Evolutionary conservation across 2,329 filamentous ascomycete species (phyloP), one percentile per base, ranked within the genome.

Genomic region (Claviceps humidiphila): DNA sequence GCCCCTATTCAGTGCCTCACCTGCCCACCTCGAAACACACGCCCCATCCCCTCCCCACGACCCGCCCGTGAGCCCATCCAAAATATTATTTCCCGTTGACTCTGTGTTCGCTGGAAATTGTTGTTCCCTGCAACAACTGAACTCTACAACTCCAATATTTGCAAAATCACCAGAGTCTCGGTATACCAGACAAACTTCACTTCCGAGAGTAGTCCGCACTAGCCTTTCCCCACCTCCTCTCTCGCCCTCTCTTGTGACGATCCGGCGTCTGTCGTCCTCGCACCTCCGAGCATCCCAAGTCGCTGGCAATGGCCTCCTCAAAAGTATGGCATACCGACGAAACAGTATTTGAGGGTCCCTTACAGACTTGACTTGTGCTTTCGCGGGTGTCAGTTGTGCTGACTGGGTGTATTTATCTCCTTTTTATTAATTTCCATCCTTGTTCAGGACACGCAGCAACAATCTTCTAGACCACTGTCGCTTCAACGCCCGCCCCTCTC

Each of bases 391-490:
- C 63, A 63, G 59, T 64, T 66, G 58, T 64, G 62, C 65, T 67
- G 64, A 66, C 63, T 58, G 57, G 48, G 55, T 57, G 61, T 59
- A 7, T 22, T 48, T 50, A 56, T 57, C 61, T 59, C n/a, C 43
- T 30, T 17, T n/a, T 45, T 46, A 11, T n/a, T n/a, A 16, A 13
- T 47, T 17, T n/a, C 8, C 43, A 7, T 16, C 42, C 55, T 38
- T 41, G 7, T 57, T 59, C 67, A 84, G 80, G 80, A 83, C 72
- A 80, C 81, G 66, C 77, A 77, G 65, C 74, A 81, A 65, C 74
- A 81, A 64, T 74, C 81, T 59, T 79, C 81, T 63, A 80, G 84
- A 68, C 83, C 84, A 69, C 75, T 85, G 66, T 75, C 75, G 66
- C 80, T 80, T 63, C 73, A 80, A 65, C 78, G 80, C 58, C 74